Evolutionary conservation across 345 rosid genomes (phyloP).

Genomic region (Raphanus raphanistrum): DNA sequence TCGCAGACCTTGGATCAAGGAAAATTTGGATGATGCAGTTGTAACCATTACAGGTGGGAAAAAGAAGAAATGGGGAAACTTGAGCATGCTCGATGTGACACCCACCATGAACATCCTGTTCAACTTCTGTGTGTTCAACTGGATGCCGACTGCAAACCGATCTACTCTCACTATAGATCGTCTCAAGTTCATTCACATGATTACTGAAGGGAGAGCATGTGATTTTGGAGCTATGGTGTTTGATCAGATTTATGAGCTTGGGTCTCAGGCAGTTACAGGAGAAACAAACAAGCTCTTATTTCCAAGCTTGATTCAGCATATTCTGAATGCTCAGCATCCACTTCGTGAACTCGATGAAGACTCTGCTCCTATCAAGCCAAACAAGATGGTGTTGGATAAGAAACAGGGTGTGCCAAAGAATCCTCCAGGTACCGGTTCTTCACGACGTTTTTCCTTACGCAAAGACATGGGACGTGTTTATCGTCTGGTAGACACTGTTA

Average conservation of each 20-base stretch:
- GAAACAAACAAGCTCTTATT: not conserved
- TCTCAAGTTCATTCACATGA: not conserved
- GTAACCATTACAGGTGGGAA: not conserved
- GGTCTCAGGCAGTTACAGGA: not conserved
- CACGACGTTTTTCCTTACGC: too few relatives aligned
- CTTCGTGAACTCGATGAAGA: not conserved
- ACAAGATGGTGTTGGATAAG: not conserved
- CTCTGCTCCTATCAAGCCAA: not conserved
- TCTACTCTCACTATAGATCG: not conserved
- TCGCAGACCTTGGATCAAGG: not conserved
- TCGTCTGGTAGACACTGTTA: too few relatives aligned
- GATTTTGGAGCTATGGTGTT: not conserved
- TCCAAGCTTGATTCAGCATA: not conserved
- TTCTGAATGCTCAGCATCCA: not conserved
- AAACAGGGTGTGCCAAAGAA: too few relatives aligned
- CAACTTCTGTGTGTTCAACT: not conserved
- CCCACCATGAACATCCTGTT: not conserved
- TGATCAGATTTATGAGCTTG: not conserved
- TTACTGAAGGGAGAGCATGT: not conserved
- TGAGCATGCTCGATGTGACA: not conserved
- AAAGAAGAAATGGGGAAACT: not conserved
- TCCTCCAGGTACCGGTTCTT: too few relatives aligned
- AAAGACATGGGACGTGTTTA: not conserved
- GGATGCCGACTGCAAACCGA: not conserved
- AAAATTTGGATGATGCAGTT: not conserved